Conservation (phyloP, 2,329 filamentous ascomycete species). For the Phyllosticta citrichinensis region DNA sequence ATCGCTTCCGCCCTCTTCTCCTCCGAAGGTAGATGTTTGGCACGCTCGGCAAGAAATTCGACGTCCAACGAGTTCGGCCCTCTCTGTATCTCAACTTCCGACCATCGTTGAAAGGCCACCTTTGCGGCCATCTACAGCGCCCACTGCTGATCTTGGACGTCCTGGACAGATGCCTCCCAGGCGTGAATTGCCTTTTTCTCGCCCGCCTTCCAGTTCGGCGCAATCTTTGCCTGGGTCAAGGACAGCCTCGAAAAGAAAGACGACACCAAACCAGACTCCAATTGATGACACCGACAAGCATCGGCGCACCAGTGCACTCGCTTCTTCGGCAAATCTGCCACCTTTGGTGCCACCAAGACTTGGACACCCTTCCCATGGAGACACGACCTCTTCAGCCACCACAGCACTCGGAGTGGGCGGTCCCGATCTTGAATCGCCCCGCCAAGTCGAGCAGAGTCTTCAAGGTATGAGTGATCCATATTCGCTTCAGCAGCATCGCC, state of each 20-base stretch:
- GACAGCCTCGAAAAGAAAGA: neutral
- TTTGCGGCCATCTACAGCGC: conserved; percentile 12
- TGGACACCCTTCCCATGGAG: neutral
- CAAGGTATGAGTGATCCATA: neutral
- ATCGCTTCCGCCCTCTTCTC: neutral
- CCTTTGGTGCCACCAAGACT: neutral
- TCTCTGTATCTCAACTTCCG: neutral
- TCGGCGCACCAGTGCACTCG: neutral
- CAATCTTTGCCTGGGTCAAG: neutral
- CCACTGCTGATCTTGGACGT: conserved; percentile 12
- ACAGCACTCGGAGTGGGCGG: neutral
- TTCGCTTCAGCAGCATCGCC: neutral
- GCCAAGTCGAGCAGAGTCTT: neutral
- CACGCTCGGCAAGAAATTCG: neutral
- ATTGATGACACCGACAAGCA: neutral
- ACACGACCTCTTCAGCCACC: neutral
- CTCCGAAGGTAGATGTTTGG: neutral
- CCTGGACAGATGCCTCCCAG: conserved; percentile 23
- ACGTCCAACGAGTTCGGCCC: neutral
- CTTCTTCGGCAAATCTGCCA: conserved; percentile 1
- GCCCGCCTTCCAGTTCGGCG: neutral
- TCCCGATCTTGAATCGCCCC: neutral
- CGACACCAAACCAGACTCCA: neutral
- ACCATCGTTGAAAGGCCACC: neutral
- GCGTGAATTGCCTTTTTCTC: conserved; percentile 31